Percentiles rank a stretch among this genome's conserved stretches.
Conservation (phyloP, 768 basidiomycete genomes). For the Pleurotus sapidus region DNA sequence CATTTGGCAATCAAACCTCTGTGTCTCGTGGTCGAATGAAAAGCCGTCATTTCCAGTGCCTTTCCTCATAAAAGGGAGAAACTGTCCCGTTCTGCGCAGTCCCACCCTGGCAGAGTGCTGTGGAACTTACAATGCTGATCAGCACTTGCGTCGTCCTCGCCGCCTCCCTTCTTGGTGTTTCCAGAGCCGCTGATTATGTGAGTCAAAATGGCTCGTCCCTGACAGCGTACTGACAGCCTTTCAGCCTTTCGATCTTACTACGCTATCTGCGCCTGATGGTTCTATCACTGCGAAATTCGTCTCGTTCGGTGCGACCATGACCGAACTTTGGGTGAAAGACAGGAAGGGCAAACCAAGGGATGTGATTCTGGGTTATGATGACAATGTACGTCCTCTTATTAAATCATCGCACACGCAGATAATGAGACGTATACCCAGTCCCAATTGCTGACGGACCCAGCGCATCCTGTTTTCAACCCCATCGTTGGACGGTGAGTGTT, state of each 20-base stretch:
- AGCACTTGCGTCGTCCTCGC: no score
- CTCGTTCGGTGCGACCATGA: slow-evolving; percentile 52
- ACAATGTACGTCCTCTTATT: slow-evolving; percentile 34
- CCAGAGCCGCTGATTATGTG: no score
- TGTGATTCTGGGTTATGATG: slow-evolving; percentile 57
- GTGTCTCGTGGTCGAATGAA: no score
- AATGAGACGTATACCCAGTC: slow-evolving; percentile 22
- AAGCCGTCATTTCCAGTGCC: no score
- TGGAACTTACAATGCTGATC: no score
- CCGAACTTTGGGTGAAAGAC: slow-evolving; percentile 55
- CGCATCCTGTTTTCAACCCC: slow-evolving; percentile 44
- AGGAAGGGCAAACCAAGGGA: slow-evolving; percentile 44
- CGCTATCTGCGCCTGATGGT: slow-evolving; percentile 47
- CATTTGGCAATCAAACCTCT: no score
- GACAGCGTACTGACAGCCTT: not conserved
- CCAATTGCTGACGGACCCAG: slow-evolving; percentile 38
- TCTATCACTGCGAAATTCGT: slow-evolving; percentile 60
- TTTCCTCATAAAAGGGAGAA: no score
- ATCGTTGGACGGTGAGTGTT: slow-evolving; percentile 32
- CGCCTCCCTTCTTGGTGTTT: no score
- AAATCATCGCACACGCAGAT: not conserved
- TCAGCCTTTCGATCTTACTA: slow-evolving; percentile 47
- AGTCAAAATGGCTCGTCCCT: no score
- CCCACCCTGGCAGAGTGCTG: no score
- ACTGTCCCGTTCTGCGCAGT: no score